Evolutionary conservation across 2,329 filamentous ascomycete species (phyloP).

Genomic region (Colletotrichum sp.): DNA sequence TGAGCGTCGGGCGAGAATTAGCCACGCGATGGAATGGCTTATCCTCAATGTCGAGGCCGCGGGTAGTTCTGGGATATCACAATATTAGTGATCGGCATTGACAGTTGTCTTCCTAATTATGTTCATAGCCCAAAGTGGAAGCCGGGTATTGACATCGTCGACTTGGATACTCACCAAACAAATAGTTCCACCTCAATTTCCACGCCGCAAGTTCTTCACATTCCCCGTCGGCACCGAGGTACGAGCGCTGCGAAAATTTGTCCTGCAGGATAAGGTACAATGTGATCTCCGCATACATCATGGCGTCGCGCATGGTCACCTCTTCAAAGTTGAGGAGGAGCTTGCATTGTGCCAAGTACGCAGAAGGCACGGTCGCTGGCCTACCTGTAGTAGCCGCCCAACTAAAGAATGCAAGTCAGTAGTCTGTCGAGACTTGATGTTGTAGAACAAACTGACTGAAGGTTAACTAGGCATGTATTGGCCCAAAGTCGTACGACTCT

Average conservation of each 20-base stretch:
- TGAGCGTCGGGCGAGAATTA: slow-evolving; percentile 30
- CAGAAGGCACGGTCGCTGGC: slow-evolving; percentile 39
- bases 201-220: slow-evolving; percentile 37
- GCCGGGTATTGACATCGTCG: not conserved
- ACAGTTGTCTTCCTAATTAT: not conserved
- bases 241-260: slow-evolving; percentile 34
- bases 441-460: slow-evolving; percentile 30
- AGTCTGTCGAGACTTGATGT: not conserved
- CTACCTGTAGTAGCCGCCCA: slow-evolving; percentile 46
- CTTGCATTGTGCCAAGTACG: slow-evolving; percentile 44
- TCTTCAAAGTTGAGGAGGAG: slow-evolving; percentile 44
- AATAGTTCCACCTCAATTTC: slow-evolving; percentile 39
- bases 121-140: not conserved
- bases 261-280: slow-evolving; percentile 41
- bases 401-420: slow-evolving; percentile 24
- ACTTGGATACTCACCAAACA: slow-evolving; percentile 30
- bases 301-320: slow-evolving; percentile 44
- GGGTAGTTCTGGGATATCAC: slow-evolving; percentile 27
- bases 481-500: slow-evolving; percentile 40
- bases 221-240: slow-evolving; percentile 32
- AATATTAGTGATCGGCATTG: not conserved
- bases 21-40: slow-evolving; percentile 37
- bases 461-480: slow-evolving; percentile 39
- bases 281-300: slow-evolving; percentile 44
- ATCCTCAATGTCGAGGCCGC: slow-evolving; percentile 37